phyloP scores from a whole-genome alignment of 768 basidiomycete species.

The Calocybe indica region DNA sequence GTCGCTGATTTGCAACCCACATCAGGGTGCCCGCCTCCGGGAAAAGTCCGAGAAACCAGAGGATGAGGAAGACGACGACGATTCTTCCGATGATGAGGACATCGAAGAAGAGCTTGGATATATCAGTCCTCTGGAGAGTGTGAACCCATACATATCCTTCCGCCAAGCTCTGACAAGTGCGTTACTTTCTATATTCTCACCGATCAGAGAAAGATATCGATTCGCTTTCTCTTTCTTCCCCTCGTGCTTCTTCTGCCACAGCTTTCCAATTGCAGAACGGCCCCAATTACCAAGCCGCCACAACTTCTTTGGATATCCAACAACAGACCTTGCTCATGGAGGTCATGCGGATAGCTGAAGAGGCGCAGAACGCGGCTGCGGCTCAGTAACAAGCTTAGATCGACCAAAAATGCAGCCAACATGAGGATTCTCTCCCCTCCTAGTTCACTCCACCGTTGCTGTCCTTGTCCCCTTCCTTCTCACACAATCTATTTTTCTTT shows the following conservation, averaged over 20 bases:
- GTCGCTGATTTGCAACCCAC: background rate
- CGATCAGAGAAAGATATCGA: background rate
- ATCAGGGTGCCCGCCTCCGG: constrained; percentile 68
- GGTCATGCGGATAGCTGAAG: constrained; percentile 69
- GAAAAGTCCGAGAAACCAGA: constrained; percentile 50
- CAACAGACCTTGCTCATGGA: constrained; percentile 83
- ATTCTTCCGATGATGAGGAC: constrained; percentile 48
- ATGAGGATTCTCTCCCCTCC: too few species aligned
- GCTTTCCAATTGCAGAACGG: constrained; percentile 75
- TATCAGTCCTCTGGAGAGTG: constrained; percentile 75
- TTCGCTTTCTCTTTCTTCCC: background rate
- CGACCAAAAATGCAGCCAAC: too few species aligned
- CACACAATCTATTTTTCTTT: too few species aligned
- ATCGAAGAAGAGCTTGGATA: constrained; percentile 84
- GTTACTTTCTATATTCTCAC: constrained; percentile 16
- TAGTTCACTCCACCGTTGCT: too few species aligned
- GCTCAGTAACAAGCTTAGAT: too few species aligned
- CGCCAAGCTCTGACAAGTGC: constrained; percentile 71
- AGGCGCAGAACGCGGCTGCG: constrained; percentile 2
- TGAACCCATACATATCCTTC: constrained; percentile 76
- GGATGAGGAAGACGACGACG: constrained; percentile 48
- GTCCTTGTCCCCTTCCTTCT: too few species aligned
- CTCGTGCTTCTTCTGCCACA: constrained; percentile 19
- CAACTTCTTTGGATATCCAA: constrained; percentile 65
- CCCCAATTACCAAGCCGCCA: constrained; percentile 63